phyloP scores from a whole-genome alignment of 176 grass and related monocot species.

The Pontederia paniculata region DNA sequence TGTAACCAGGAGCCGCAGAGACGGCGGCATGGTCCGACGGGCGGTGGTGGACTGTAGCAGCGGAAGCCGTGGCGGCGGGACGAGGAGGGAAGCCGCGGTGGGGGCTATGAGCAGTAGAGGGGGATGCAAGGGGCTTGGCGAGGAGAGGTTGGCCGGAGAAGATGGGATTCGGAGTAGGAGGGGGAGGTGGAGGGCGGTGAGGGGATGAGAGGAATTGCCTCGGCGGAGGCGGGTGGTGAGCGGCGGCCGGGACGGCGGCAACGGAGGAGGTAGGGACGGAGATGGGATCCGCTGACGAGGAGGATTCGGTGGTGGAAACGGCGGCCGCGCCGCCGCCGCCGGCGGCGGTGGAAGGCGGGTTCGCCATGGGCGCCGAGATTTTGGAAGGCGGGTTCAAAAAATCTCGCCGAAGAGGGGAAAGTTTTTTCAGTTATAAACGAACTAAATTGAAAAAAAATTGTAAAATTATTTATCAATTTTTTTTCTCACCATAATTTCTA shows the following conservation, averaged over 20 bases:
- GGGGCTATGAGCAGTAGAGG: too few relatives aligned
- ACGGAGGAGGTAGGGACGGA: neutral
- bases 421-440: too few relatives aligned
- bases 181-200: neutral
- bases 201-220: neutral
- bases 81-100: constrained; percentile 7
- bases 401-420: too few relatives aligned
- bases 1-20: neutral
- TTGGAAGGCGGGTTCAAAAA: neutral
- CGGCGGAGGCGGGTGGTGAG: neutral
- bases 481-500: too few relatives aligned
- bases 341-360: neutral
- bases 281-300: neutral
- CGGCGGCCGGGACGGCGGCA: neutral
- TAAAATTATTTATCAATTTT: too few relatives aligned
- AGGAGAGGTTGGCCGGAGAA: constrained; percentile 3
- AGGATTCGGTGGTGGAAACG: neutral
- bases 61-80: neutral
- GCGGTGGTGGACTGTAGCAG: neutral
- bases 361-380: constrained; percentile 12
- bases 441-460: too few relatives aligned
- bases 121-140: constrained; percentile 5
- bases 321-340: neutral
- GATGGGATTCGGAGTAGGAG: neutral
- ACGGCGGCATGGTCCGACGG: neutral